Base-by-base conservation (phyloP, 2,329 filamentous ascomycete species). In the Colletotrichum neosansevieriae region DNA sequence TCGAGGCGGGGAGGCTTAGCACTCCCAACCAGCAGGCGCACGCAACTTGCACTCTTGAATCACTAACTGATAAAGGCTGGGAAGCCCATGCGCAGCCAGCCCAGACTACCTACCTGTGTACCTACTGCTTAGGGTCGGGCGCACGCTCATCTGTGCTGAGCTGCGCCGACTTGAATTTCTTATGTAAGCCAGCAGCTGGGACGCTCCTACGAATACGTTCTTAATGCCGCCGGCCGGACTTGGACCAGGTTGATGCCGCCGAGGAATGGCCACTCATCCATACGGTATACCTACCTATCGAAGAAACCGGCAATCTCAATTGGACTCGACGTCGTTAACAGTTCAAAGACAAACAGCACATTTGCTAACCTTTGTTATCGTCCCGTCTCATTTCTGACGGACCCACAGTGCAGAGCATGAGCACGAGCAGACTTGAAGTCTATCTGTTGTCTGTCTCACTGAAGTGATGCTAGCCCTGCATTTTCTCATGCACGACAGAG, bases 1-100 rank as follows among this genome's bases (percentile, higher is more conserved):
- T 58, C 44, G 51, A 67, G 58, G 59, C 36, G 51, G 45, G 40
- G 53, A 64, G 65, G 65, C 61, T 54, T 47, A 54, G 53, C 65
- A 54, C 32, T 21, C 9, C 11, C 45, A 15, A 29, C 9, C 3
- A 19, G 17, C 15, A 10, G n/a, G 24, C n/a, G 40, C 32, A 50
- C 49, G 49, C 21, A 50, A 24, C 24, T 24, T 24, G 24, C 42
- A 19, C 11, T 49, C 15, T 44, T 19, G 29, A 29, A 34, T 9
- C 15, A n/a, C 34, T 45, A 15, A 57, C 38, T 49, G 54, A 49
- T 44, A 50, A 63, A 49, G 58, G 63, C 42, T 34, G 17, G 44
- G n/a, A 40, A 24, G 44, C 24, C 50, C 42, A 50, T 59, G 65
- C 53, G n/a, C n/a, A n/a, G 38, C 54, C 47, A 29, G 54, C 32